A percentile compares a stretch with the other conserved stretches of the same genome.
Conservation (phyloP, 352 stramenopile species). For the Globisporangium parvum region DNA sequence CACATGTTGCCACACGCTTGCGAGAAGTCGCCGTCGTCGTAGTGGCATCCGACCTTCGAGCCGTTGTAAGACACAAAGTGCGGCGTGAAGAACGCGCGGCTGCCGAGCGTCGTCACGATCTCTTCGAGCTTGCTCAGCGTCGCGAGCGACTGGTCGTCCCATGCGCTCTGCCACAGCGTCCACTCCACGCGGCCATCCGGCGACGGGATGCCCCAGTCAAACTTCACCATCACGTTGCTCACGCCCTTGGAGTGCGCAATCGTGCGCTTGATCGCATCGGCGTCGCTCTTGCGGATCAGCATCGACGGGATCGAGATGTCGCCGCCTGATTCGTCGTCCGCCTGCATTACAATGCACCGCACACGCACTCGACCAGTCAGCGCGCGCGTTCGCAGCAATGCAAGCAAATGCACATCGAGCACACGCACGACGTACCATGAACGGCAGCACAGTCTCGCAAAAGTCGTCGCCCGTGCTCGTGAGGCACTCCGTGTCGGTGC, state of each 20-base stretch:
- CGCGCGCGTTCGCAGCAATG: slow-evolving; percentile 2
- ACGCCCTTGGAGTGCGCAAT: slow-evolving; percentile 75
- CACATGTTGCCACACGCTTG: slow-evolving; percentile 95
- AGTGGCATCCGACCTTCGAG: slow-evolving; percentile 88
- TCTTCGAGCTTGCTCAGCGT: slow-evolving; percentile 82
- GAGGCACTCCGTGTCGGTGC: slow-evolving; percentile 78
- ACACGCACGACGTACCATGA: slow-evolving; percentile 43
- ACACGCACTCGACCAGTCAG: background rate
- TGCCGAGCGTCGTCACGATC: slow-evolving; percentile 81
- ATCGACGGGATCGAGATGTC: slow-evolving; percentile 97
- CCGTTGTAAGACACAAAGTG: slow-evolving; percentile 97
- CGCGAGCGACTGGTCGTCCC: slow-evolving; percentile 79
- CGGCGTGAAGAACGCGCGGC: slow-evolving; percentile 93
- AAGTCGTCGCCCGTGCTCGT: slow-evolving; percentile 65
- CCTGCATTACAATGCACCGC: slow-evolving; percentile 22
- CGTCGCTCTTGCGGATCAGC: slow-evolving; percentile 94
- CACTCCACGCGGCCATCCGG: slow-evolving; percentile 95
- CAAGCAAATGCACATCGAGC: background rate
- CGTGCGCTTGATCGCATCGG: slow-evolving; percentile 89
- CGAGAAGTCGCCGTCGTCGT: slow-evolving; percentile 39
- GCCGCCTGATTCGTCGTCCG: slow-evolving; percentile 93
- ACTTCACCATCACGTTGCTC: slow-evolving; percentile 93
- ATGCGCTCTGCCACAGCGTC: slow-evolving; percentile 94
- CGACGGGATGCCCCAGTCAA: slow-evolving; percentile 92
- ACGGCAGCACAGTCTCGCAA: slow-evolving; percentile 86